Evolutionary conservation across 306 rosid genomes (phyloP).

Genomic region (Gastrolobium villosum): DNA sequence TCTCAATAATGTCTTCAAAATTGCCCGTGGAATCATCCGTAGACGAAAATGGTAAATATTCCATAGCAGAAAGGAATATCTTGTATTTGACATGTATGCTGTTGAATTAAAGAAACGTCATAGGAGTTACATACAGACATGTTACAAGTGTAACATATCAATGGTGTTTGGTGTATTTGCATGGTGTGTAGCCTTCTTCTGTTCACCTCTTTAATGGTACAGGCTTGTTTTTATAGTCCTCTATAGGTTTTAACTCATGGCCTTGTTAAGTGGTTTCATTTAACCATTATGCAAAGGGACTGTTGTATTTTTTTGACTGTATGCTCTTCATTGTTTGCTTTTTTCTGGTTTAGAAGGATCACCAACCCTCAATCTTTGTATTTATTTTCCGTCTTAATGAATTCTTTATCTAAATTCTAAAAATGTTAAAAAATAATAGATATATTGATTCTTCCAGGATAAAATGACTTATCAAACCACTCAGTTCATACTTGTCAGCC

Average conservation of each 20-base stretch:
- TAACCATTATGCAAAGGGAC: conserved; percentile 18
- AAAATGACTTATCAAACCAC: conserved; percentile 4
- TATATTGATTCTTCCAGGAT: conserved; percentile 4
- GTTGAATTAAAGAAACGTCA: conserved; percentile 54
- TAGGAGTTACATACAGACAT: conserved; percentile 24
- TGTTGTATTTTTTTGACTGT: conserved; percentile 3
- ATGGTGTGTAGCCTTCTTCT: neutral
- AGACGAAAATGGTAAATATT: conserved; percentile 87
- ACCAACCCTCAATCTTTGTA: neutral
- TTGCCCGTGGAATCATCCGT: conserved; percentile 80
- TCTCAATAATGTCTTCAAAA: conserved; percentile 95
- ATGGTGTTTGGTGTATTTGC: conserved; percentile 10
- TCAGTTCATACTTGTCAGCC: conserved; percentile 4
- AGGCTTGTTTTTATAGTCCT: conserved; percentile 6
- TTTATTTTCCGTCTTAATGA: neutral
- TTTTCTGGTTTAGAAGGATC: neutral
- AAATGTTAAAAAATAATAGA: conserved; percentile 5
- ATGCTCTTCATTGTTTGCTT: neutral
- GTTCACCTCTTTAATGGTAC: conserved; percentile 1
- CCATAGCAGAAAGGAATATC: conserved; percentile 95
- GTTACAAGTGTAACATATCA: neutral
- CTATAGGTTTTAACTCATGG: neutral
- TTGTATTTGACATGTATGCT: conserved; percentile 88
- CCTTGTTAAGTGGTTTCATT: conserved; percentile 9
- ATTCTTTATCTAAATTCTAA: neutral